Evolutionary conservation across 1,139 yeast species (phyloP).

Genomic region (Hanseniaspora gamundiae): DNA sequence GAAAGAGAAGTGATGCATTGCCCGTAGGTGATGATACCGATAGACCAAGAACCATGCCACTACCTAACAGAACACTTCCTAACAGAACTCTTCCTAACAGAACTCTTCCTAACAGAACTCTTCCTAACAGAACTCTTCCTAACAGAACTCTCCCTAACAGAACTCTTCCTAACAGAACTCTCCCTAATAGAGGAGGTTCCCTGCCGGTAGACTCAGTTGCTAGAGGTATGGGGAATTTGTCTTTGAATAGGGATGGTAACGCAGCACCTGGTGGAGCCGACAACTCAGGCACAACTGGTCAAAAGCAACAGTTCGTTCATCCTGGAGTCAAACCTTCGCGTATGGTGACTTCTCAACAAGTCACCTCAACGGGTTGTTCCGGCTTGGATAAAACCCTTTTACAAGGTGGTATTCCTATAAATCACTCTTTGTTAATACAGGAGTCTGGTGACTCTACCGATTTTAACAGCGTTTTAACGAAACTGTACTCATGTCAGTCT

Average conservation of each 20-base stretch:
- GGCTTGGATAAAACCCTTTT: conserved; percentile 65
- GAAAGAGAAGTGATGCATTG: conserved; percentile 51
- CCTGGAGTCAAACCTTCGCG: conserved; percentile 68
- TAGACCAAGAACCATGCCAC: conserved; percentile 8
- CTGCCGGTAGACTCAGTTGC: background rate
- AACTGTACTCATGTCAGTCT: conserved; percentile 73
- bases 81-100: conserved; percentile 14
- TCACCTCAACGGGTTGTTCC: conserved; percentile 64
- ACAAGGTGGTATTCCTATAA: conserved; percentile 82
- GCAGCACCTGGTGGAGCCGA: too few species aligned
- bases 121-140: conserved; percentile 8
- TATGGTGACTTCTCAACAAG: conserved; percentile 52
- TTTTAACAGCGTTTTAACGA: conserved; percentile 60
- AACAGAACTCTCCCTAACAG: conserved; percentile 12
- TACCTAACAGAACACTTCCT: conserved; percentile 13
- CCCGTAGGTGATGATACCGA: conserved; percentile 13
- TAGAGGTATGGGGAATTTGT: background rate
- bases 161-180: conserved; percentile 13
- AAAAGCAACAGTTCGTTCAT: conserved; percentile 21
- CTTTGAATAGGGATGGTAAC: background rate
- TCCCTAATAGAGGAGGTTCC: conserved; percentile 1
- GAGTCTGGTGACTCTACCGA: conserved; percentile 74
- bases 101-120: conserved; percentile 2
- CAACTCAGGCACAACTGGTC: background rate
- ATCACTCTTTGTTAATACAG: conserved; percentile 56